Evolutionary conservation across 176 grass and related monocot species (phyloP).

Genomic region (Carex myosuroides): DNA sequence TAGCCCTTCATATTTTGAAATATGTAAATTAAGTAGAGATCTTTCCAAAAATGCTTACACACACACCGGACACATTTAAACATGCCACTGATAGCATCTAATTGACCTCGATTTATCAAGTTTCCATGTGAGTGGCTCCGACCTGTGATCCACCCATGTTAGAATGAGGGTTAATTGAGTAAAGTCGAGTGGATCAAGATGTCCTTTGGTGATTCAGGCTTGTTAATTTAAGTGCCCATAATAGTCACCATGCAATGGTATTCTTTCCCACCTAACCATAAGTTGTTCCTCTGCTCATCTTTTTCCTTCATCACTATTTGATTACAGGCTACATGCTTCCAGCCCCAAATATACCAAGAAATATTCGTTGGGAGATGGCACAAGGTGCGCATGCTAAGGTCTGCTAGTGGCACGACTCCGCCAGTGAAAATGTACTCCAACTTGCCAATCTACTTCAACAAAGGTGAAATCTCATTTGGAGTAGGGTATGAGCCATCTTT

Average conservation of each 20-base stretch:
- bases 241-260: background rate
- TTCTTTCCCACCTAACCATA: background rate
- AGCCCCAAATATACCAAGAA: constrained; percentile 96
- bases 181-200: background rate
- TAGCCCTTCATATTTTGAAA: background rate
- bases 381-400: constrained; percentile 80
- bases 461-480: constrained; percentile 92
- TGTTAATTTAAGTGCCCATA: background rate
- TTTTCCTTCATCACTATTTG: background rate
- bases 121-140: background rate
- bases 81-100: background rate
- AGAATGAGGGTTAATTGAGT: background rate
- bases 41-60: background rate
- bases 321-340: constrained; percentile 92
- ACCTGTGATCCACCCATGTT: background rate
- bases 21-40: background rate
- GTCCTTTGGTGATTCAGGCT: background rate
- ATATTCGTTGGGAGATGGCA: constrained; percentile 94
- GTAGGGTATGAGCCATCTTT: constrained; percentile 98
- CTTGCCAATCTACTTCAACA: constrained; percentile 93
- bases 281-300: background rate
- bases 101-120: background rate
- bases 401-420: constrained; percentile 96
- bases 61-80: background rate
- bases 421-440: constrained; percentile 97